Evolutionary conservation across 2,329 filamentous ascomycete genomes (phyloP).

Genomic region (Tolypocladium pustulatum): DNA sequence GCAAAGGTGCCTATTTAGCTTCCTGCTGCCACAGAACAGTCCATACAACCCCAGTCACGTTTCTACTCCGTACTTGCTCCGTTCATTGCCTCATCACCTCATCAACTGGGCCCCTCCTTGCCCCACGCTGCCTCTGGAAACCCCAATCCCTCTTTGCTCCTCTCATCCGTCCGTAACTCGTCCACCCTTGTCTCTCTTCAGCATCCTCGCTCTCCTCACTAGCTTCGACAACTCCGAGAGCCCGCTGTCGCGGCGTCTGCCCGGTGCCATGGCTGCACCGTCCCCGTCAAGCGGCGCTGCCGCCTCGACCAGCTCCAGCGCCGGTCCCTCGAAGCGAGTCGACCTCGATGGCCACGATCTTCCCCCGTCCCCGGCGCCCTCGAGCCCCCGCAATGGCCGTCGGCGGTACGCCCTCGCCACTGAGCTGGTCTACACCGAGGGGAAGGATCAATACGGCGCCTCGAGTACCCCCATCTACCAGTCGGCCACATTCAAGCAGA

Average conservation of each 20-base stretch:
- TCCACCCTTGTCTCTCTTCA: background rate
- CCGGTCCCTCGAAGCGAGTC: slow-evolving; percentile 42
- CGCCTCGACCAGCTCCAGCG: background rate
- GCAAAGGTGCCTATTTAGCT: background rate
- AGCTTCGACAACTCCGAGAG: background rate
- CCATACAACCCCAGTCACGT: background rate
- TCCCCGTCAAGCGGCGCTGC: background rate
- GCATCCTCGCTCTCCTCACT: background rate
- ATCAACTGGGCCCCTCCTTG: background rate
- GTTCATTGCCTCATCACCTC: background rate
- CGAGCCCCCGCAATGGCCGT: slow-evolving; percentile 74
- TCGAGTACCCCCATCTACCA: slow-evolving; percentile 97
- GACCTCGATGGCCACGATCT: slow-evolving; percentile 78
- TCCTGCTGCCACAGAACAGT: background rate
- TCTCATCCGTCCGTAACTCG: background rate
- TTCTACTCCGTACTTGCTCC: background rate
- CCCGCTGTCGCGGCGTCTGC: background rate
- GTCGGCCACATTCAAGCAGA: slow-evolving; percentile 96
- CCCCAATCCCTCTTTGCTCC: background rate
- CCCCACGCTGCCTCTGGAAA: background rate
- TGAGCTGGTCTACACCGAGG: slow-evolving; percentile 92
- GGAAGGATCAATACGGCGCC: slow-evolving; percentile 92
- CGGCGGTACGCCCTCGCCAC: slow-evolving; percentile 86
- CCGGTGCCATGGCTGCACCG: background rate
- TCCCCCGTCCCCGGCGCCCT: slow-evolving; percentile 86